Conservation (phyloP, 2,329 filamentous ascomycete genomes). For the Seiridium cupressi region DNA sequence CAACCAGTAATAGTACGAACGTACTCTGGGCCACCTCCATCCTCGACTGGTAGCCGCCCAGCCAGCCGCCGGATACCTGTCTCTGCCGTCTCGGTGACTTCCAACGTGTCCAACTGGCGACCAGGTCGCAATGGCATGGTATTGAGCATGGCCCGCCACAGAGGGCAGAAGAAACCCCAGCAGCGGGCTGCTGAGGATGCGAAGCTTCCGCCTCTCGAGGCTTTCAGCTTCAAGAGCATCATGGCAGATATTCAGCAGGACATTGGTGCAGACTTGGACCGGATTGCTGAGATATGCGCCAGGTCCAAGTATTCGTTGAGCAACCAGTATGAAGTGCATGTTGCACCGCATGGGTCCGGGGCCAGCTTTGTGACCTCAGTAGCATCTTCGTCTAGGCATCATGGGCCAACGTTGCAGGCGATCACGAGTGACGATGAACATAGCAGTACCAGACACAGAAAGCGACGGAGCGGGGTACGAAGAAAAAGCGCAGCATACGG, state of each 20-base stretch:
- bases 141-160: slow-evolving; percentile 42
- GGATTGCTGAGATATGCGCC: slow-evolving; percentile 67
- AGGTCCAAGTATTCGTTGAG: slow-evolving; percentile 63
- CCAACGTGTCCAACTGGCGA: slow-evolving; percentile 22
- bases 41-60: slow-evolving; percentile 27
- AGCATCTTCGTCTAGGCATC: slow-evolving; percentile 22
- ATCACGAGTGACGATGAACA: slow-evolving; percentile 57
- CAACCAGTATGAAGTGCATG: slow-evolving; percentile 66
- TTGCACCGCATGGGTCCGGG: slow-evolving; percentile 60
- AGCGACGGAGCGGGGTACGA: slow-evolving; percentile 39
- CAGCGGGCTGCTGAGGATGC: slow-evolving; percentile 25
- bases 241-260: slow-evolving; percentile 55
- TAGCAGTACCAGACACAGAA: slow-evolving; percentile 32
- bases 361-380: slow-evolving; percentile 38
- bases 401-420: slow-evolving; percentile 56
- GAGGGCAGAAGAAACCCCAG: slow-evolving; percentile 35
- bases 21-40: slow-evolving; percentile 50
- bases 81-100: slow-evolving; percentile 19
- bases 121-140: slow-evolving; percentile 35
- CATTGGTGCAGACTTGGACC: slow-evolving; percentile 58
- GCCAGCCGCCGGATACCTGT: slow-evolving; percentile 28
- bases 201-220: slow-evolving; percentile 59
- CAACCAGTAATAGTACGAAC: slow-evolving; percentile 66
- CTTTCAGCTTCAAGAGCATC: slow-evolving; percentile 64
- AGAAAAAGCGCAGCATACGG: slow-evolving; percentile 56